Evolutionary conservation across 768 basidiomycete genomes (phyloP).

Genomic region (Thelephora aurantiotincta): DNA sequence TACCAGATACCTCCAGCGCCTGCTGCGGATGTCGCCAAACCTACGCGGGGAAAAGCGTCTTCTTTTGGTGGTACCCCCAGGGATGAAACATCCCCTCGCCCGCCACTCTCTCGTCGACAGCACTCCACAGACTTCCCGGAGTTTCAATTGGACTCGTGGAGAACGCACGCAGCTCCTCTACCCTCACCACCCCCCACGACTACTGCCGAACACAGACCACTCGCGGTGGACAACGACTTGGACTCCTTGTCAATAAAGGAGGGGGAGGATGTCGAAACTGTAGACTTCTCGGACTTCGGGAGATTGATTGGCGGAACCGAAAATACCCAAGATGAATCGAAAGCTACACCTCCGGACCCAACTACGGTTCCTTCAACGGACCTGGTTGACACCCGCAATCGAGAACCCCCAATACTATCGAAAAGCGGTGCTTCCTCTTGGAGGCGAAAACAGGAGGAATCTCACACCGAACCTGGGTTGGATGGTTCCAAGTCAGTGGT

Average conservation of each 20-base stretch:
- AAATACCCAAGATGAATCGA: conserved; percentile 10
- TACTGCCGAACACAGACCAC: conserved; percentile 8
- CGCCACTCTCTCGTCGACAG: not conserved
- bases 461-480: not conserved
- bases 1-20: not conserved
- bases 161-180: conserved; percentile 31
- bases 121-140: conserved; percentile 10
- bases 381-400: conserved; percentile 33
- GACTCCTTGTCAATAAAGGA: conserved; percentile 26
- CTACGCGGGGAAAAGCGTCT: not conserved
- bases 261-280: conserved; percentile 59
- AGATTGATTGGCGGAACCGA: conserved; percentile 41
- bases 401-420: conserved; percentile 8
- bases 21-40: not conserved
- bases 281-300: conserved; percentile 68
- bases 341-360: conserved; percentile 14
- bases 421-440: conserved; percentile 28
- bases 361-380: conserved; percentile 49
- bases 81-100: not conserved
- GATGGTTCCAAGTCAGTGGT: not conserved
- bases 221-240: conserved; percentile 19
- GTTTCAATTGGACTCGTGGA: conserved; percentile 49
- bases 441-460: conserved; percentile 22
- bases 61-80: not conserved
- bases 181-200: conserved; percentile 16